These are phyloP conservation scores for Salvia hispanica DNA, from an alignment of 257 asterid genomes.

Conservation along the genomic window DNA sequence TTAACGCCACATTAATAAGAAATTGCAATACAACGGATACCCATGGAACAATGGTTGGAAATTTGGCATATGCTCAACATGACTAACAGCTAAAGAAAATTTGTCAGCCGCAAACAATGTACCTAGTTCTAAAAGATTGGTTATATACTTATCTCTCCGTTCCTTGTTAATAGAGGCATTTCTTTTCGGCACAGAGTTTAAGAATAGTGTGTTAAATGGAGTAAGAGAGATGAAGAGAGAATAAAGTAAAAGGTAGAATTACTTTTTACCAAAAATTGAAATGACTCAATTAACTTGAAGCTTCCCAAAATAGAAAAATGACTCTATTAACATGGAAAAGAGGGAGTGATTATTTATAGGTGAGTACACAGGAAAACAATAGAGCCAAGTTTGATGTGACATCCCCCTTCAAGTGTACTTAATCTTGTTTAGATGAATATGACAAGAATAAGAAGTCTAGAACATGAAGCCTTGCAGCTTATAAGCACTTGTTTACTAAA, in stretches of 20 bases:
- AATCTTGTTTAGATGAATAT: too few species aligned
- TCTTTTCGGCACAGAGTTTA: too few species aligned
- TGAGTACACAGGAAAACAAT: conserved; percentile 5
- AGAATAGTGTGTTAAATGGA: too few species aligned
- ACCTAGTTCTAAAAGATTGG: background rate
- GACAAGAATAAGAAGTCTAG: too few species aligned
- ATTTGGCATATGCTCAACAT: background rate
- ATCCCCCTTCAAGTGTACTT: background rate
- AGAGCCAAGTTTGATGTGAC: background rate
- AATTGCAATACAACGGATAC: background rate
- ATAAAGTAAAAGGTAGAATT: too few species aligned
- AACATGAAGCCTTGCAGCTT: background rate
- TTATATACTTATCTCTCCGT: too few species aligned
- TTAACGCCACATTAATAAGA: background rate
- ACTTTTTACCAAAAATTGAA: too few species aligned
- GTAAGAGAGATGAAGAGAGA: too few species aligned
- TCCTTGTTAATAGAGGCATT: too few species aligned
- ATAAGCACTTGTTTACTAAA: background rate
- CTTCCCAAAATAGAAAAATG: too few species aligned
- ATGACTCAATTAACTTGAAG: too few species aligned
- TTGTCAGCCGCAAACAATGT: conserved; percentile 2
- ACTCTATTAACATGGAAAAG: too few species aligned
- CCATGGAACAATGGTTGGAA: background rate
- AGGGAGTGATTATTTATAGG: background rate
- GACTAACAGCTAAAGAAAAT: background rate